phyloP scores from a whole-genome alignment of 2,329 filamentous ascomycete genomes.

The Arthrobotrys conoides region DNA sequence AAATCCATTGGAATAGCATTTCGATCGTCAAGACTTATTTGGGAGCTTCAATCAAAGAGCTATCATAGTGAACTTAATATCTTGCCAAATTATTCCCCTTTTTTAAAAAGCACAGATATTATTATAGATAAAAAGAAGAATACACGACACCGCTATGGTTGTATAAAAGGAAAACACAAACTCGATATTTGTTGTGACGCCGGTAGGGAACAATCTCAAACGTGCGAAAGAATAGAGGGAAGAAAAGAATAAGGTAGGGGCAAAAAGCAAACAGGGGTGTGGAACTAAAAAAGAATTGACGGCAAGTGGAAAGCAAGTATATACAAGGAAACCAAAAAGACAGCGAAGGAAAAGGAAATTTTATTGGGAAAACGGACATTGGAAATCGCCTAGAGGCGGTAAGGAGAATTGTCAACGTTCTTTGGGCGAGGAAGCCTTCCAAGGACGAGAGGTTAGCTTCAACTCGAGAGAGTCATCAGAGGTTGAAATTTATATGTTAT shows the following conservation, averaged over 20 bases:
- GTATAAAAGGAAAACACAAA: constrained; percentile 15
- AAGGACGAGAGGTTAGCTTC: constrained; percentile 2
- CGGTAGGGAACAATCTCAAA: constrained; percentile 24
- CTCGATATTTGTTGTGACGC: constrained; percentile 30
- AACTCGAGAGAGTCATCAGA: constrained; percentile 2
- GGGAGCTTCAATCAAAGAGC: neutral
- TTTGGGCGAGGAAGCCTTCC: neutral
- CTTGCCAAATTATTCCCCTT: neutral
- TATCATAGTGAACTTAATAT: neutral
- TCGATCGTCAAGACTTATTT: neutral
- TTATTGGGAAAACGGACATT: neutral
- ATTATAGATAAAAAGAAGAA: constrained; percentile 26
- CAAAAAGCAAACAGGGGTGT: neutral
- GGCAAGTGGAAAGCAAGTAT: constrained; percentile 36
- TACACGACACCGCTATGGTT: constrained; percentile 59
- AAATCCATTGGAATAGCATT: neutral
- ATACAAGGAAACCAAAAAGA: constrained; percentile 43
- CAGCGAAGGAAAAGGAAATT: constrained; percentile 11
- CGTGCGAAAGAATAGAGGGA: neutral
- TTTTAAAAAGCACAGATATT: constrained; percentile 12
- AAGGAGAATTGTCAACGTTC: neutral
- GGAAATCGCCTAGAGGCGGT: constrained; percentile 10
- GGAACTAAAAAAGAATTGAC: neutral
- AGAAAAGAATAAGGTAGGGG: constrained; percentile 7
- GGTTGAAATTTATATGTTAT: constrained; percentile 10